phyloP scores from a whole-genome alignment of 1,284 basidiomycete species.

The Pseudozyma flocculosa region DNA sequence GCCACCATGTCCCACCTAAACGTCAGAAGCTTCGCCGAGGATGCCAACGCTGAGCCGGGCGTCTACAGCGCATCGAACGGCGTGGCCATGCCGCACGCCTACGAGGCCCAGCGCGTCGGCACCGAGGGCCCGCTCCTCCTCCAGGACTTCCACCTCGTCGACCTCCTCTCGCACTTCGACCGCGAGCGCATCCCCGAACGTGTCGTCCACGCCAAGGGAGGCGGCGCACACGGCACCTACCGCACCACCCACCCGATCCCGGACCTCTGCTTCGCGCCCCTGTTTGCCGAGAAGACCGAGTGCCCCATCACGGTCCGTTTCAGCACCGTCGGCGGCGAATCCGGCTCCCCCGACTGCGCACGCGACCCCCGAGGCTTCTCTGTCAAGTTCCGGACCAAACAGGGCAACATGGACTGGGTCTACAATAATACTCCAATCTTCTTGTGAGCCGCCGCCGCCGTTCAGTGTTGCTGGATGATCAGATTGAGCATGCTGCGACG shows the following conservation, averaged over 20 bases:
- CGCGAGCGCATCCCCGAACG: constrained; percentile 56
- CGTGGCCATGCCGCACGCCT: constrained; percentile 63
- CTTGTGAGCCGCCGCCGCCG: no score
- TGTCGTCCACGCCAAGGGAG: constrained; percentile 50
- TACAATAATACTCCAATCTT: constrained; percentile 48
- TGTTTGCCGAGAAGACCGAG: constrained; percentile 29
- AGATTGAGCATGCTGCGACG: no score
- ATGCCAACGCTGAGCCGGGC: constrained; percentile 16
- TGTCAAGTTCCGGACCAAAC: constrained; percentile 41
- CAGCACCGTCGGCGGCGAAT: constrained; percentile 43
- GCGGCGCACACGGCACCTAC: constrained; percentile 45
- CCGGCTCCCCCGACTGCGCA: constrained; percentile 35
- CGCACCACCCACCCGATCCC: constrained; percentile 40
- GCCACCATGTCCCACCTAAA: constrained; percentile 16
- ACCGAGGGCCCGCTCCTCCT: constrained; percentile 76
- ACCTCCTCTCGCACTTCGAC: constrained; percentile 42
- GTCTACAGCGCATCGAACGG: constrained; percentile 39
- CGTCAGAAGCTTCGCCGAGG: constrained; percentile 25
- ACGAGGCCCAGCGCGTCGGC: constrained; percentile 74
- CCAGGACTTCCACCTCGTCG: constrained; percentile 62
- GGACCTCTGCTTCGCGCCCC: constrained; percentile 22
- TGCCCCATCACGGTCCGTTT: constrained; percentile 38
- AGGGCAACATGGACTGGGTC: constrained; percentile 36
- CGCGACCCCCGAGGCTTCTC: constrained; percentile 44
- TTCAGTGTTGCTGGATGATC: not conserved